Base-by-base conservation (phyloP, 257 asterid genomes). In the Linderniella brevidens region DNA sequence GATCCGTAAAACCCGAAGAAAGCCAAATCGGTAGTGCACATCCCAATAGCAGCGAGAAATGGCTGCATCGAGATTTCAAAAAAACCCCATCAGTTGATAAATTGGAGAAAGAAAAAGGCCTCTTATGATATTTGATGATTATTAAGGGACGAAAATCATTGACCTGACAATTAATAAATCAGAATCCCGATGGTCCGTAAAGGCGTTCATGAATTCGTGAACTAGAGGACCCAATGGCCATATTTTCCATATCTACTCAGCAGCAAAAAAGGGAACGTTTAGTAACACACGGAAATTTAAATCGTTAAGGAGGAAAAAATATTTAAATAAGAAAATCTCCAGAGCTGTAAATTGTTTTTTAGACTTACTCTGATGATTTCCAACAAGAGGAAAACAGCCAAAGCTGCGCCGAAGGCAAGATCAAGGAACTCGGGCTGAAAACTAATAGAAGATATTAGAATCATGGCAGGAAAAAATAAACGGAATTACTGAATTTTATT, bases 141-240 rank as follows among this genome's bases (percentile, higher is more conserved):
- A 16, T 16, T 1, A 45, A 41, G 51, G 32, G 58, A 46, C 56
- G 53, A 45, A n/a, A 54, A 53, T 49, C 48, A 43, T 66, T 48
- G 6, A 90, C 99, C 96, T 85, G 63, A 90, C 88, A 58, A 90
- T 67, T 49, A 90, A 92, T 64, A 90, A 85, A 68, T 90, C 99
- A 39, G 96, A 85, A 67, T 90, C 99, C 61, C 99, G 99, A 60
- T 85, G 99, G 65, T 90, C 99, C 1, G 94, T 90, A 53, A 90
- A 90, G 40, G 94, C 99, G 68, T 67, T 90, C 99, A 85, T 90
- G 70, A 90, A 85, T 55, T 81, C 92, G 66, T 81, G 86, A 61
- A 90, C 77, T 39, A 77, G 70, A 51, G 77, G 74, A 56, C 96
- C 99, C 49, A 90, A 53, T 42, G 94, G 96, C 96, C 96, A 90